Evolutionary conservation across 2,329 filamentous ascomycete species (phyloP).

Genomic region (Beauveria brongniartii): DNA sequence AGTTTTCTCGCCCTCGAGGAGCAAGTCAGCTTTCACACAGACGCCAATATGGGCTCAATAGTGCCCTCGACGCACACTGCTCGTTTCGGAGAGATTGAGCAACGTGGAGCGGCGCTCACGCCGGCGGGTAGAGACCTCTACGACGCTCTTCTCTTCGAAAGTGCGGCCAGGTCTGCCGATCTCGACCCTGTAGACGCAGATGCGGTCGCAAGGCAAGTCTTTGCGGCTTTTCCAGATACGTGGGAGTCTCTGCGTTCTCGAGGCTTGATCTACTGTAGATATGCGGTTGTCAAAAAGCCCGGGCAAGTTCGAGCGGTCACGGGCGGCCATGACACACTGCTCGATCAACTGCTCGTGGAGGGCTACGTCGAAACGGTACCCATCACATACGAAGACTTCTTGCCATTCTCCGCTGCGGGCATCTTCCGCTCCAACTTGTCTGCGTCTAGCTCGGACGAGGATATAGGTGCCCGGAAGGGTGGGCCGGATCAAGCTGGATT

Average conservation of each 20-base stretch:
- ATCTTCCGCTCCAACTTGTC: conserved; percentile 40
- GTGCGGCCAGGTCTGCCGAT: neutral
- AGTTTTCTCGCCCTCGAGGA: conserved; percentile 46
- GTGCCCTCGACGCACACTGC: conserved; percentile 36
- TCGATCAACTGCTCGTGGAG: conserved; percentile 25
- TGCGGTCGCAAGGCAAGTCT: conserved; percentile 20
- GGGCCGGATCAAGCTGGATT: neutral
- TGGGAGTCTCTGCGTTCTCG: conserved; percentile 28
- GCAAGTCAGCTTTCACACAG: conserved; percentile 30
- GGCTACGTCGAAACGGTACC: conserved; percentile 30
- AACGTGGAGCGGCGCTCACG: conserved; percentile 43
- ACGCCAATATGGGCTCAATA: conserved; percentile 10
- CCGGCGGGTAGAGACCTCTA: conserved; percentile 36
- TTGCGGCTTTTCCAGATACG: conserved; percentile 33
- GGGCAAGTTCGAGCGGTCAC: neutral
- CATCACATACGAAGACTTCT: conserved; percentile 46
- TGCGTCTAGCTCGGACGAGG: neutral
- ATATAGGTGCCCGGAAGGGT: neutral
- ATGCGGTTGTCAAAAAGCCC: conserved; percentile 12
- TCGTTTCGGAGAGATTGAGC: conserved; percentile 45
- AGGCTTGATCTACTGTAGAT: conserved; percentile 32
- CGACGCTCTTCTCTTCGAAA: conserved; percentile 30
- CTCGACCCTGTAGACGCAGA: conserved; percentile 15
- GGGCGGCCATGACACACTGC: neutral
- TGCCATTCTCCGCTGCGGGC: conserved; percentile 43